phyloP scores from a whole-genome alignment of 305 asterid species.

The Rubia balearica region DNA sequence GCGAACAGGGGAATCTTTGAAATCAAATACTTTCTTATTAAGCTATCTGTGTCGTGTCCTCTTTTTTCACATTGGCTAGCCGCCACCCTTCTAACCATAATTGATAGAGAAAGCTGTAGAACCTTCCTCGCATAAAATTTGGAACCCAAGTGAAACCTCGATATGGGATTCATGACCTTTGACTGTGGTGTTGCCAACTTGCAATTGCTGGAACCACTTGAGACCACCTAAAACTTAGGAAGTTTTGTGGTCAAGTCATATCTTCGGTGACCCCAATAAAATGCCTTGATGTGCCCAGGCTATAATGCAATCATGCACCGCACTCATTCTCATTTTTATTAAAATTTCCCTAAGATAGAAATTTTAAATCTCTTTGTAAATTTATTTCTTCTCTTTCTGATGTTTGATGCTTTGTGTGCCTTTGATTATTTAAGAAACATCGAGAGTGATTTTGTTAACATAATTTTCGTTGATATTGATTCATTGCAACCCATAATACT shows the following conservation, averaged over 20 bases:
- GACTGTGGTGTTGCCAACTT: conserved; percentile 1
- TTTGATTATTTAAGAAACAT: neutral
- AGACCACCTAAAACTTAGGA: neutral
- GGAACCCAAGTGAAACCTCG: neutral
- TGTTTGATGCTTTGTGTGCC: neutral
- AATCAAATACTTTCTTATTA: neutral
- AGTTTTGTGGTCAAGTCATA: neutral
- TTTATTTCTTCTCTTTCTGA: neutral
- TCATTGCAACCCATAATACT: neutral
- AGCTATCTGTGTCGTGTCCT: neutral
- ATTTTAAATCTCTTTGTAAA: neutral
- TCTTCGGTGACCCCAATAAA: neutral
- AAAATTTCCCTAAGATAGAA: neutral
- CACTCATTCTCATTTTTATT: neutral
- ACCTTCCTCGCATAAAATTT: neutral
- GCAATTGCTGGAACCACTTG: neutral
- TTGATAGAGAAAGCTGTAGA: neutral
- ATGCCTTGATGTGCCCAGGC: neutral
- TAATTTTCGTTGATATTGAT: neutral
- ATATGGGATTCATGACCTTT: neutral
- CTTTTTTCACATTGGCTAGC: neutral
- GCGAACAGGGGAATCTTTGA: neutral
- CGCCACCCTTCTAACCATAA: neutral
- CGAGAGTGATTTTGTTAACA: neutral
- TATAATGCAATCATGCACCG: neutral